Conservation (phyloP, 2,329 filamentous ascomycete genomes). For the Colletotrichum sp. region DNA sequence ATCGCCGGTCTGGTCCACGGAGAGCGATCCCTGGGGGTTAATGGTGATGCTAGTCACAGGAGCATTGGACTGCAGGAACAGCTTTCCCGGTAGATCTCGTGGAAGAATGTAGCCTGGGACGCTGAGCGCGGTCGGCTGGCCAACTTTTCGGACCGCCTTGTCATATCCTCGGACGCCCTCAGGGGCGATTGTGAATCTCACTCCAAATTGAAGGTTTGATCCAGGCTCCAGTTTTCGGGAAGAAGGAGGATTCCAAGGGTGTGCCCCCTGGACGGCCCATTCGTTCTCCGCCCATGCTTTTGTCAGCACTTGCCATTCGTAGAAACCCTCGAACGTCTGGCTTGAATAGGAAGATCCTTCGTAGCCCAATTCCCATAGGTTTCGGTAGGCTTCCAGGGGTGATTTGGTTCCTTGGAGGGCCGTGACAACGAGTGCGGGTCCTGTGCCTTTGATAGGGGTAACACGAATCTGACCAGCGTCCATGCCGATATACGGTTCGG, state of each 20-base stretch:
- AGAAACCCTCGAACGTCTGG: conserved; percentile 65
- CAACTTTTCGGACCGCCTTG: too few relatives aligned
- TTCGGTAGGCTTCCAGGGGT: conserved; percentile 46
- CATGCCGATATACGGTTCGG: conserved; percentile 64
- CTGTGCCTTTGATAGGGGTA: conserved; percentile 53
- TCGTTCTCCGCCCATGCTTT: conserved; percentile 61
- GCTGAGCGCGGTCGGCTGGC: too few relatives aligned
- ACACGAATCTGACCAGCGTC: conserved; percentile 62
- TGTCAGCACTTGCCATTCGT: conserved; percentile 63
- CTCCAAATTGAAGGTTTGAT: conserved; percentile 51
- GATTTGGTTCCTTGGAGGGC: conserved; percentile 41
- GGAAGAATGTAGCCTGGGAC: too few relatives aligned
- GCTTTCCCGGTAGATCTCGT: too few relatives aligned
- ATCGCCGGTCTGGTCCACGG: conserved; percentile 2
- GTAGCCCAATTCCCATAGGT: conserved; percentile 55
- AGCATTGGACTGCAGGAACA: too few relatives aligned
- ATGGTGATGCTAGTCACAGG: conserved; percentile 44
- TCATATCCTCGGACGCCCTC: background rate
- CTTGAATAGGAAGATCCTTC: conserved; percentile 48
- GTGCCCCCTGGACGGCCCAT: conserved; percentile 43
- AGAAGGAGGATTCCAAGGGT: conserved; percentile 60
- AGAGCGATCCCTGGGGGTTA: conserved; percentile 38
- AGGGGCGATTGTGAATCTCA: conserved; percentile 26
- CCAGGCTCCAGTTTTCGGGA: conserved; percentile 49
- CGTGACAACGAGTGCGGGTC: conserved; percentile 58